Evolutionary conservation across 306 rosid species (phyloP).

Genomic region (Biancaea sappan): DNA sequence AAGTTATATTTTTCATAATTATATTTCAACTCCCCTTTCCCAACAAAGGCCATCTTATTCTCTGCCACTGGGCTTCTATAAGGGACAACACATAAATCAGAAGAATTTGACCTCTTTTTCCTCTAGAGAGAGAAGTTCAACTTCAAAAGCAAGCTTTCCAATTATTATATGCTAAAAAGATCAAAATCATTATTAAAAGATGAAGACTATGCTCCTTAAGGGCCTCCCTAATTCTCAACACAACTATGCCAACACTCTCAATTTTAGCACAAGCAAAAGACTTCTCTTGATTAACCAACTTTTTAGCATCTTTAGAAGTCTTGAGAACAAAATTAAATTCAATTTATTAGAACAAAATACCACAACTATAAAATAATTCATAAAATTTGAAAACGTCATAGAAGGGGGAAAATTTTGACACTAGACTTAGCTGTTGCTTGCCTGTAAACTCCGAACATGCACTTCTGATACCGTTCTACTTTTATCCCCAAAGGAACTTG

Average conservation of each 20-base stretch:
- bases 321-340: slow-evolving; percentile 33
- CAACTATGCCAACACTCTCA: slow-evolving; percentile 92
- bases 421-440: slow-evolving; percentile 60
- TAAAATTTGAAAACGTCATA: neutral
- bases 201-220: slow-evolving; percentile 92
- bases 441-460: slow-evolving; percentile 41
- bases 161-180: too few species aligned
- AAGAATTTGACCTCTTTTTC: too few species aligned
- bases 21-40: too few species aligned
- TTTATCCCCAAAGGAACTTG: slow-evolving; percentile 19
- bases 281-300: slow-evolving; percentile 93
- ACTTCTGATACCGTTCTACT: slow-evolving; percentile 36
- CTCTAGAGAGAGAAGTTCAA: too few species aligned
- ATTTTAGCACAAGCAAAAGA: slow-evolving; percentile 98
- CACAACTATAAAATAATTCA: slow-evolving; percentile 7
- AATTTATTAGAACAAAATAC: neutral
- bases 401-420: neutral
- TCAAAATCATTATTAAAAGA: too few species aligned
- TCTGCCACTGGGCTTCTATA: too few species aligned
- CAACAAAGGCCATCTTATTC: too few species aligned
- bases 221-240: slow-evolving; percentile 89
- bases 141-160: too few species aligned
- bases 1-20: too few species aligned
- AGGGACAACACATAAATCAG: too few species aligned
- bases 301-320: slow-evolving; percentile 99